phyloP scores from a whole-genome alignment of 768 basidiomycete genomes.

The Trametes gibbosa region DNA sequence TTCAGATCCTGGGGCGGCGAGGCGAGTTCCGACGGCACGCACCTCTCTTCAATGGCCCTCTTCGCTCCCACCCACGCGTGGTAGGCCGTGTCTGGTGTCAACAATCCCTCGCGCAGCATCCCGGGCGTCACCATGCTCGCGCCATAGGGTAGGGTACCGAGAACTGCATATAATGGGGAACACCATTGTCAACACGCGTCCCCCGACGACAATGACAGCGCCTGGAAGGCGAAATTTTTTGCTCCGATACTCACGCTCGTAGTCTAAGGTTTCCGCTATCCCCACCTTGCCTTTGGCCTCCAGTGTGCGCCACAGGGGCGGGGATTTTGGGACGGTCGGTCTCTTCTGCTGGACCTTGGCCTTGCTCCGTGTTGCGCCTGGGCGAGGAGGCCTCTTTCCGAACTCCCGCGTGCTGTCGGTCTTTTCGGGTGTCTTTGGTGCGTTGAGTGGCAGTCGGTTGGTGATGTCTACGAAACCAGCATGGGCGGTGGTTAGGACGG shows the following conservation, averaged over 20 bases:
- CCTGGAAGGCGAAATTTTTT: neutral
- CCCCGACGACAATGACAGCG: neutral
- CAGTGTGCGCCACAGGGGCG: constrained; percentile 14
- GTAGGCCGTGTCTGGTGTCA: constrained; percentile 29
- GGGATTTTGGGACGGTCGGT: neutral
- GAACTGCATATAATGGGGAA: constrained; percentile 30
- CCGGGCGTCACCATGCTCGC: constrained; percentile 36
- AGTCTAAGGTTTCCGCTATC: constrained; percentile 14
- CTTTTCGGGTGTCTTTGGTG: neutral
- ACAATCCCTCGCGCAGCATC: constrained; percentile 28
- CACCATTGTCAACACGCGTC: neutral
- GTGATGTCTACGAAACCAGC: constrained; percentile 5
- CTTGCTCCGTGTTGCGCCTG: neutral
- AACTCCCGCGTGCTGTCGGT: neutral
- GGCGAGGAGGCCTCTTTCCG: constrained; percentile 2
- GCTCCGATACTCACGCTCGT: constrained; percentile 17
- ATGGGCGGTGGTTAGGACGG: constrained; percentile 7
- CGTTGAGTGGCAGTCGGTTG: neutral
- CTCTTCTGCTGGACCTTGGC: constrained; percentile 2
- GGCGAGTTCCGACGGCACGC: neutral
- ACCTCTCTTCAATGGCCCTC: constrained; percentile 27
- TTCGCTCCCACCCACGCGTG: constrained; percentile 36
- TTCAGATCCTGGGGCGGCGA: neutral
- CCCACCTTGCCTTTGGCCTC: constrained; percentile 5
- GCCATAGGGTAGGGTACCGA: constrained; percentile 34